A percentile compares a stretch with the other conserved stretches of the same genome.
These are phyloP conservation scores for Claviceps maximensis DNA, from an alignment of 2,329 filamentous ascomycete species.

Conservation along the genomic window DNA sequence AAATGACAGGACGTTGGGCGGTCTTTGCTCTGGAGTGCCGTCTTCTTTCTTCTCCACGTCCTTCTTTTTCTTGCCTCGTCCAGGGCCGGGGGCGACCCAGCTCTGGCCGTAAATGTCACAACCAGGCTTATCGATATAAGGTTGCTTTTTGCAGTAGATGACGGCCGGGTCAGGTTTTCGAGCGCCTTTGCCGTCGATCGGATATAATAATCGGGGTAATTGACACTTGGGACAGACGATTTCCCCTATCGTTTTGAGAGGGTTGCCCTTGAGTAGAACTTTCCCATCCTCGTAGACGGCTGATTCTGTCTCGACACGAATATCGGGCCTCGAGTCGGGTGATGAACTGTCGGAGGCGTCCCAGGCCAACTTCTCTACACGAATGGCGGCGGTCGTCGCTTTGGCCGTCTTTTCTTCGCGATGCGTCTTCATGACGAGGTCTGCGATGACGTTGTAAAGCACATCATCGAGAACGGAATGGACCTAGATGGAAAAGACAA, in stretches of 20 bases:
- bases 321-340: constrained; percentile 39
- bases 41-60: constrained; percentile 51
- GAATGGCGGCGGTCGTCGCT: constrained; percentile 50
- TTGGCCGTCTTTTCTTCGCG: constrained; percentile 67
- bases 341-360: constrained; percentile 40
- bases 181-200: constrained; percentile 56
- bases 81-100: constrained; percentile 58
- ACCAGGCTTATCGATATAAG: constrained; percentile 62
- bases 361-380: constrained; percentile 47
- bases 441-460: constrained; percentile 64
- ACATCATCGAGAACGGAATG: constrained; percentile 60
- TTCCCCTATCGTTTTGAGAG: constrained; percentile 55
- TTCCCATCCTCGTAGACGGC: constrained; percentile 58
- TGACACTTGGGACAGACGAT: constrained; percentile 64
- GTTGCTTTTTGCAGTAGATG: constrained; percentile 67
- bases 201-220: constrained; percentile 59
- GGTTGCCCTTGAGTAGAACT: constrained; percentile 57
- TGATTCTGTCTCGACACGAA: constrained; percentile 51
- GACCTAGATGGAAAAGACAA: constrained; percentile 28
- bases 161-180: constrained; percentile 51
- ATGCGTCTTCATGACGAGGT: constrained; percentile 61
- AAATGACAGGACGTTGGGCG: constrained; percentile 49
- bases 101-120: constrained; percentile 76
- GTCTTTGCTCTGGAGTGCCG: constrained; percentile 38
- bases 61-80: constrained; percentile 68